These are phyloP conservation scores for Leccinum rimulosum DNA, from an alignment of 768 basidiomycete species.

Conservation along the genomic window DNA sequence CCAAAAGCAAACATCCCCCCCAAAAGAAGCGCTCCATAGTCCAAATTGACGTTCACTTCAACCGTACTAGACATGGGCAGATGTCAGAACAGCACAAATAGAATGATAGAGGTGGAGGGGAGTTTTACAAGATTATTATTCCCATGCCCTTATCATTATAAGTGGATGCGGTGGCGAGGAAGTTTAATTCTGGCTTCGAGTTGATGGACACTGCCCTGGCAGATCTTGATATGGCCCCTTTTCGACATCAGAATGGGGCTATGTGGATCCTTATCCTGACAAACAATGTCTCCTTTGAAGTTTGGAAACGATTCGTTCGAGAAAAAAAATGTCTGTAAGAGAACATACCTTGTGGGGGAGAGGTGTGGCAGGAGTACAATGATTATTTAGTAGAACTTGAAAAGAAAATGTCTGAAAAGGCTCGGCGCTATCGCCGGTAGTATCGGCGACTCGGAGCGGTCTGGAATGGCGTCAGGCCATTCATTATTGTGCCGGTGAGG, in stretches of 20 bases:
- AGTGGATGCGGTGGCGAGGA: background rate
- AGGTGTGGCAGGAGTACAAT: background rate
- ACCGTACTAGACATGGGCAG: conserved; percentile 3
- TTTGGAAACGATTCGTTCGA: background rate
- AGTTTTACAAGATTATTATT: background rate
- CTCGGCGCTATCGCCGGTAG: background rate
- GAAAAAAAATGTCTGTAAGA: background rate
- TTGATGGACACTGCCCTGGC: background rate
- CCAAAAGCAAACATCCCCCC: conserved; percentile 24
- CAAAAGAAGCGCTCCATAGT: conserved; percentile 20
- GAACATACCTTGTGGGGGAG: background rate
- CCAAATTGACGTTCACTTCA: background rate
- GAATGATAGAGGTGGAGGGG: background rate
- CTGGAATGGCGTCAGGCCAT: background rate
- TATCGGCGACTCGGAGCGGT: background rate
- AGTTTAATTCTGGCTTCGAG: background rate
- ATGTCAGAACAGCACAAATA: background rate
- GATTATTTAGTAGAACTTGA: background rate
- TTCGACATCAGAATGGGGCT: background rate
- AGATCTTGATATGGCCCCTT: background rate
- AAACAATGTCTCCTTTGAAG: background rate
- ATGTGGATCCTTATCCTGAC: background rate
- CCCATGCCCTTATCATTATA: conserved; percentile 4
- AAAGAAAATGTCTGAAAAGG: background rate
- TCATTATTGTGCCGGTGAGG: background rate